Evolutionary conservation across 257 asterid genomes (phyloP), one percentile per base, ranked within the genome.

Genomic region (Solanum sitiens): DNA sequence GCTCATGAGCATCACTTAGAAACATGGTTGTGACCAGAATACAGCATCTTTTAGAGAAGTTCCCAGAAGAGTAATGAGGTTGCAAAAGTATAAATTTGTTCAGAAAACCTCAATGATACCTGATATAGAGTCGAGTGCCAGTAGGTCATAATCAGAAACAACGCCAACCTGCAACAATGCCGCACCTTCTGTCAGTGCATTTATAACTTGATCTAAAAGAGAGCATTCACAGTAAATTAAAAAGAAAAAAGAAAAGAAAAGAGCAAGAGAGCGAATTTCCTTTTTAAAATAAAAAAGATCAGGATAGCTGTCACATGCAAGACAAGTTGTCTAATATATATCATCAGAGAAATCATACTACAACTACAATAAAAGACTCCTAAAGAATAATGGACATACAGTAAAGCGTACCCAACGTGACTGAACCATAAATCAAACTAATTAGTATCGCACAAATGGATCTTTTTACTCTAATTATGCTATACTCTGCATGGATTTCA

Each of bases 101-200:
- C 83, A 42, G 47, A 83, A 40, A 83, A 87, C 63, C 70, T 23
- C 63, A 87, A 88, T 33, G 35, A 56, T 94, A 96, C 98, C 98
- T 94, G 98, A 96, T 88, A 96, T 92, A 89, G 98, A 91, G 91
- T 94, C 98, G 12, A 96, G 96, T 37, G 98, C 98, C 93, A 96
- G 90, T 86, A 96, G 88, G 89, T 96, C 98, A 83, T 96, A 96
- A 92, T 96, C 98, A 85, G 98, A 96, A 89, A 96, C 95, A 89
- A 96, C 98, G 33, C 98, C 98, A 84, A 96, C 87, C 87, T 85
- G 44, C 87, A 85, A 63, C 44, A 85, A 56, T 40, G 79, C 15
- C 5, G 35, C 82, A 42, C 33, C 65, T 85, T 82, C 45, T 50
- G 42, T 82, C 86, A 82, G 20, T 30, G 70, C 70, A 47, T 30